Percentiles rank a stretch among this genome's conserved stretches.
Conservation (phyloP, 1,139 yeast genomes). For the Candida frijolesensis region DNA sequence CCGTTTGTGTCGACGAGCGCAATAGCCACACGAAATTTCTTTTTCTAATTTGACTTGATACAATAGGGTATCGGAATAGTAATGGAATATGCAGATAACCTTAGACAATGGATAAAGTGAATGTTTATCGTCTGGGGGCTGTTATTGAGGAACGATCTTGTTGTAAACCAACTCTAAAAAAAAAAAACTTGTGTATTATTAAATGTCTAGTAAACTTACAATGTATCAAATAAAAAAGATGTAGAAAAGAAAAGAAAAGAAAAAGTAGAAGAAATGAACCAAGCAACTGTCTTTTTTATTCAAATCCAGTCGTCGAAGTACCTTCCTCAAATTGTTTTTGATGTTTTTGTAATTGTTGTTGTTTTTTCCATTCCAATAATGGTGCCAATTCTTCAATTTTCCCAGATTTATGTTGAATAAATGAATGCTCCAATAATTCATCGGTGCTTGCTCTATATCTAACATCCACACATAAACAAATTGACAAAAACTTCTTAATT, state of each 20-base stretch:
- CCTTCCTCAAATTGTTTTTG: slow-evolving; percentile 1
- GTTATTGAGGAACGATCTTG: too few relatives aligned
- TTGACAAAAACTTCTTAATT: slow-evolving; percentile 68
- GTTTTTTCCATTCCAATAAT: slow-evolving; percentile 66
- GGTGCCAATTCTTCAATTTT: slow-evolving; percentile 66
- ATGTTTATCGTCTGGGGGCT: too few relatives aligned
- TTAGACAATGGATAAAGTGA: too few relatives aligned
- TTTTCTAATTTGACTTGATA: too few relatives aligned
- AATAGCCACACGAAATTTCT: too few relatives aligned
- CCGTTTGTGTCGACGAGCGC: too few relatives aligned
- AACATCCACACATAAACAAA: slow-evolving; percentile 84
- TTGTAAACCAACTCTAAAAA: background rate
- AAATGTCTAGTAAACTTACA: background rate
- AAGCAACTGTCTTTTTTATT: background rate
- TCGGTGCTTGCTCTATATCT: slow-evolving; percentile 82
- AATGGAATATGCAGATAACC: too few relatives aligned
- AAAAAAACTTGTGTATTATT: background rate
- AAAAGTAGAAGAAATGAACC: background rate
- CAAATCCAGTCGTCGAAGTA: background rate
- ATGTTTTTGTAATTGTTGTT: slow-evolving; percentile 9
- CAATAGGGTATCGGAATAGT: too few relatives aligned
- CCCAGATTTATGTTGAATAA: slow-evolving; percentile 70
- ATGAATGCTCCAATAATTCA: slow-evolving; percentile 70
- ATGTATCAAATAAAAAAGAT: background rate
- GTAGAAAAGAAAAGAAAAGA: background rate